Evolutionary conservation across 768 basidiomycete genomes (phyloP).

Genomic region (Cubamyces lactineus): DNA sequence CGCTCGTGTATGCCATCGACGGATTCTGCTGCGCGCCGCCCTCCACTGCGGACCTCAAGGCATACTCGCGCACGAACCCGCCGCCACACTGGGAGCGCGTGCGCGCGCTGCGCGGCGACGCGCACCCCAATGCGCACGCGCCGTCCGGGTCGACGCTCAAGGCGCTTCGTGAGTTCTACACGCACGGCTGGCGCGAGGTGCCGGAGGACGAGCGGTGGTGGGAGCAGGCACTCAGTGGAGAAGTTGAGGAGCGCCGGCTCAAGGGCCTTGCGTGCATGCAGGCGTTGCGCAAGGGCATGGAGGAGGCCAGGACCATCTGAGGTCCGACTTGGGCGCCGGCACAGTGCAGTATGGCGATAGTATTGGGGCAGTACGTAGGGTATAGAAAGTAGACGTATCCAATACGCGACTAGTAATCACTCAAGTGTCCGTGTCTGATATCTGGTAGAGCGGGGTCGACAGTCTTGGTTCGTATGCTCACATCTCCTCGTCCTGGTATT

Average conservation of each 20-base stretch:
- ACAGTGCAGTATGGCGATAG: background rate
- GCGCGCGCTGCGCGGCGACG: constrained; percentile 26
- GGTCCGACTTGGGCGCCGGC: background rate
- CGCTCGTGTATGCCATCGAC: constrained; percentile 58
- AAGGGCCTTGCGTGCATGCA: constrained; percentile 29
- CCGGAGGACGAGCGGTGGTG: constrained; percentile 68
- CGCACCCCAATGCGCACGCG: constrained; percentile 17
- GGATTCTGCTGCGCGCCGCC: constrained; percentile 47
- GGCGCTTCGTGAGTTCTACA: constrained; percentile 50
- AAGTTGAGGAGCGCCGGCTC: constrained; percentile 36
- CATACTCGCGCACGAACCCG: constrained; percentile 45
- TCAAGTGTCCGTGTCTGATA: background rate
- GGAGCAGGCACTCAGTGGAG: constrained; percentile 57
- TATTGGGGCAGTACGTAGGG: background rate
- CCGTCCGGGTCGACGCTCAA: constrained; percentile 31
- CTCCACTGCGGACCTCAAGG: background rate
- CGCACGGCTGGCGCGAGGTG: constrained; percentile 64
- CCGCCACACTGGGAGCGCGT: constrained; percentile 51
- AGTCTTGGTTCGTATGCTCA: background rate
- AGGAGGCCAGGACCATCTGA: constrained; percentile 27
- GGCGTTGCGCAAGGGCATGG: constrained; percentile 38
- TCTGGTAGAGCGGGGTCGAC: too few relatives aligned
- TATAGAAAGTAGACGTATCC: constrained; percentile 4
- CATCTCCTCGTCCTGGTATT: background rate
- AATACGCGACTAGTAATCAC: background rate